Base-by-base conservation (phyloP, 2,329 filamentous ascomycete genomes). In the Alternaria dauci region DNA sequence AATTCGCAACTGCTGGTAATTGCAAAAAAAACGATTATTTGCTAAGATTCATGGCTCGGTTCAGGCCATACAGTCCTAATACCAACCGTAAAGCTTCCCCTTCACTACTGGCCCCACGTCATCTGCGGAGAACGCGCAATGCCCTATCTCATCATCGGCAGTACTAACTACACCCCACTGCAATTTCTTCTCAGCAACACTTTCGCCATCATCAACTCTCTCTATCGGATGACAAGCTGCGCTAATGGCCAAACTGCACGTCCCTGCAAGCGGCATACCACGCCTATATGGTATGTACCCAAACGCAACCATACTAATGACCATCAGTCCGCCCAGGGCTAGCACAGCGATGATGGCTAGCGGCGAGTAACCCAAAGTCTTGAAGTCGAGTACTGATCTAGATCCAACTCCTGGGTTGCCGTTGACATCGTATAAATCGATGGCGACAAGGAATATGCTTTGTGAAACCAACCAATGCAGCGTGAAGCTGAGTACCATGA, bases 391-490 rank as follows among this genome's bases (percentile, higher is more conserved):
- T 34, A 4, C 1, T 30, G 28, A 30, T 9, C 28, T 30, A 11
- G 28, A 30, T 30, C 32, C 32, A 1, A 16, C 14, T 34, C 12
- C 32, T 12, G 12, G 14, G 0, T 34, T 12, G 1, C 32, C 32
- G 6, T 14, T 14, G 32, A 16, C 32, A 16, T 34, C 5, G 32
- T 34, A 34, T 2, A 34, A 34, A 1, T 41, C 38, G 0, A 41
- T 23, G n/a, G 38, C 38, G 9, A 18, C 18, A 2, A 83, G 58
- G 62, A 81, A 83, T 6, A 83, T 61, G 18, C 72, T 74, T 44
- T 82, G 78, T 0, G 80, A 82, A 2, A 81, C 69, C 1, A 83
- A 67, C 80, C 80, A 83, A 53, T 82, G 81, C 5, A 83, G 48
- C 0, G 74, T 26, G 0, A 65, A 70, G 1, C 74, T 79, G 0